Percentiles rank a stretch among this genome's conserved stretches.
Conservation (phyloP, 208 protist genomes). For the Phytomonas serpens region DNA sequence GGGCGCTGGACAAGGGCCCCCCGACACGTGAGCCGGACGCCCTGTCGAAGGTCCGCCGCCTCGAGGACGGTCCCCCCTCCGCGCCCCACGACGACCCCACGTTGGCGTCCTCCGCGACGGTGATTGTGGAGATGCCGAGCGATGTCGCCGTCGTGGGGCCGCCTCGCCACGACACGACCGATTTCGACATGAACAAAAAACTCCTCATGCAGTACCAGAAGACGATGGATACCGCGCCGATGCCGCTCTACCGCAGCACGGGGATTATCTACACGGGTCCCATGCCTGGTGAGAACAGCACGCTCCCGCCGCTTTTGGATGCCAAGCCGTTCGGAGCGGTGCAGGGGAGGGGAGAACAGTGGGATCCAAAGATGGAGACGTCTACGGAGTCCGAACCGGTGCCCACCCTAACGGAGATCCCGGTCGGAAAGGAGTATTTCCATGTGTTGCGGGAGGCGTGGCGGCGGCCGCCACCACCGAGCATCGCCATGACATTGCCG, state of each 20-base stretch:
- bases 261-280: neutral
- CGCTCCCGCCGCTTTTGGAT: too few relatives aligned
- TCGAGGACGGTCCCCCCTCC: neutral
- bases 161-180: neutral
- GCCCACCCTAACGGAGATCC: slow-evolving; percentile 15
- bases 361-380: too few relatives aligned
- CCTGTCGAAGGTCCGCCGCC: neutral
- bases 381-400: too few relatives aligned
- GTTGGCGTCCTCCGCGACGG: slow-evolving; percentile 1
- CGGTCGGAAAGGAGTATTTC: slow-evolving; percentile 50
- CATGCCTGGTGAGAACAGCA: too few relatives aligned
- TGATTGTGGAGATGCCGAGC: neutral
- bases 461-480: slow-evolving; percentile 13
- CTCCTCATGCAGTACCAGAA: neutral
- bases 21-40: neutral
- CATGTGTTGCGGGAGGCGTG: slow-evolving; percentile 34
- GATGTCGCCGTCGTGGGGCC: neutral
- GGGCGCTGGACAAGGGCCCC: neutral
- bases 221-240: neutral
- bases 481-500: slow-evolving; percentile 6
- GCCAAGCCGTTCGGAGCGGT: too few relatives aligned
- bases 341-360: too few relatives aligned
- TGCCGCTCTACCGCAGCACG: neutral
- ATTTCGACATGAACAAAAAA: neutral
- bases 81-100: too few relatives aligned